Base-by-base conservation (phyloP, 2,329 filamentous ascomycete genomes). In the Exophiala sp. region DNA sequence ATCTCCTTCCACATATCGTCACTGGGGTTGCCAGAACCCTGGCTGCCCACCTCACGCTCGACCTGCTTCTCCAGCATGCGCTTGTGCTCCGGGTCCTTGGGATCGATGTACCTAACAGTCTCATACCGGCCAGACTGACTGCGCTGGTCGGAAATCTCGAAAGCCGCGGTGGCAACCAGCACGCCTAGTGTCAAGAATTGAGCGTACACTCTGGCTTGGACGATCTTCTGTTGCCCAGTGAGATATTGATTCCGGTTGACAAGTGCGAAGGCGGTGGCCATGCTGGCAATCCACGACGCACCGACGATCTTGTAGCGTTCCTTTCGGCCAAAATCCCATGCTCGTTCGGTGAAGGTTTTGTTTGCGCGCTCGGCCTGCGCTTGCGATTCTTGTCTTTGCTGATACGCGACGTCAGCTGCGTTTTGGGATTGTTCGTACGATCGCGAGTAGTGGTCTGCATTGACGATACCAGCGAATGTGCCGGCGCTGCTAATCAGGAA, bases 191-290 rank as follows among this genome's bases (percentile, higher is more conserved):
- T 95, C 64, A 95, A 76, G 5, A 88, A 90, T 76, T 96, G 91
- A 3, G 91, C 91, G 73, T 96, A 96, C 61, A 96, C 87, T 81
- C 91, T 86, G 20, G 91, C 91, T 79, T 96, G 91, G 12, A 96
- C 91, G 18, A 96, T 76, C 79, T 96, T 96, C 78, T 96, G 91
- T 57, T 81, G 75, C 2, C 84, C 85, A 46, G 80, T 83, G 43
- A 95, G 78, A 68, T 86, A 88, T 61, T 82, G 85, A 69, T 89
- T 89, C 59, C 89, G 83, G 66, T 87, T 84, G 60, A 96, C 90
- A 29, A 95, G 70, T 51, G 78, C 83, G 62, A 94, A 81, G 3
- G 89, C 86, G 39, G 86, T 72, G 55, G 79, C 84, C 84, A 96
- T 92, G 65, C 84, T 85, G 36, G 86, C 87, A 11, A 92, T 72